Percentiles rank a stretch among this genome's conserved stretches.
These are phyloP conservation scores for Bocquillonia castaneifolia DNA, from an alignment of 441 rosid genomes.

Conservation along the genomic window DNA sequence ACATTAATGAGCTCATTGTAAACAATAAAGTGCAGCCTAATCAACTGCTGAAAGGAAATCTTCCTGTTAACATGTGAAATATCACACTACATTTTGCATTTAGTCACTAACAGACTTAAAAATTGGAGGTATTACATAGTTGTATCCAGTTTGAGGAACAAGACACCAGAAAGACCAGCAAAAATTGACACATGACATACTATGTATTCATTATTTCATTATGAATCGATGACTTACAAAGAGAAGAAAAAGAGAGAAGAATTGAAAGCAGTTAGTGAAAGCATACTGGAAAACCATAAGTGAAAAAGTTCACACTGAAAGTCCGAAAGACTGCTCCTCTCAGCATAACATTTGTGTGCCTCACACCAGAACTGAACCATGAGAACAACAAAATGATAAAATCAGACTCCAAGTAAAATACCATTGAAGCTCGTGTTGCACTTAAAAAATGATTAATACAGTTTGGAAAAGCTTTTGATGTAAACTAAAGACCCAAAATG, in stretches of 20 bases:
- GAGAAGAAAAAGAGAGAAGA: neutral
- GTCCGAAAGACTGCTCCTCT: conserved; percentile 82
- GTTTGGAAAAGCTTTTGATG: neutral
- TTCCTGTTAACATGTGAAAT: neutral
- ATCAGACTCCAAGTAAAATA: neutral
- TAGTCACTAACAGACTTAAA: neutral
- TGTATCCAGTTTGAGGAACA: neutral
- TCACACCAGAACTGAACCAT: conserved; percentile 71
- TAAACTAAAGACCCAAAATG: neutral
- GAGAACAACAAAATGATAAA: neutral
- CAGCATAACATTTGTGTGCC: conserved; percentile 83
- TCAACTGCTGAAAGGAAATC: neutral
- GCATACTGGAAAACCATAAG: conserved; percentile 97
- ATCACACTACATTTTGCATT: neutral
- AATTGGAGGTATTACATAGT: neutral
- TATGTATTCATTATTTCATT: neutral
- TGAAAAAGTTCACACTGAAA: conserved; percentile 93
- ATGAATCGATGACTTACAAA: neutral
- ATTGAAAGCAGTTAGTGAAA: conserved; percentile 18
- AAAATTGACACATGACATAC: neutral
- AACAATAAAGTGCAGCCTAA: no score
- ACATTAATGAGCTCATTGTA: no score
- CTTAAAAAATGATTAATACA: neutral
- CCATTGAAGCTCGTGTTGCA: conserved; percentile 1
- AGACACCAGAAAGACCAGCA: neutral